Evolutionary conservation across 148 eudicot genomes (phyloP).

Genomic region (Amaranthus hypochondriacus): DNA sequence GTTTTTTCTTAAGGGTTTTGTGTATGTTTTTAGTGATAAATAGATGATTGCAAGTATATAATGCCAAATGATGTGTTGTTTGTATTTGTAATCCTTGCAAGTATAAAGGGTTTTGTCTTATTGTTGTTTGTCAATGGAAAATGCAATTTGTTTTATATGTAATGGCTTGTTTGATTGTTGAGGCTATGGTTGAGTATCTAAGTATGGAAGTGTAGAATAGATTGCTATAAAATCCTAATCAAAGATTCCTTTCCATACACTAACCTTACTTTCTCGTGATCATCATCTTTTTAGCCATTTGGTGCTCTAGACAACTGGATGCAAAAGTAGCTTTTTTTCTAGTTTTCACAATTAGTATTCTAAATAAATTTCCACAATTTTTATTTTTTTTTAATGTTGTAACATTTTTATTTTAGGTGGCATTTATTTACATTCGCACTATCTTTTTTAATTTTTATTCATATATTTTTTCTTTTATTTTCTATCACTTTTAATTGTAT

Average conservation of each 20-base stretch:
- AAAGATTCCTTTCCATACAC: slow-evolving; percentile 21
- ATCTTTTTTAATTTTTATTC: too few relatives aligned
- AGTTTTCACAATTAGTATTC: too few relatives aligned
- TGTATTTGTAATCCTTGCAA: slow-evolving; percentile 13
- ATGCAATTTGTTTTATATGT: slow-evolving; percentile 3
- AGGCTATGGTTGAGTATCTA: not conserved
- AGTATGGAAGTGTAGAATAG: not conserved
- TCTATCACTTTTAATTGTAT: too few relatives aligned
- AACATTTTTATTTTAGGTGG: too few relatives aligned
- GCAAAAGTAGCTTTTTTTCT: not conserved
- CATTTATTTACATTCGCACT: too few relatives aligned
- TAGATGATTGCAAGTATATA: slow-evolving; percentile 18
- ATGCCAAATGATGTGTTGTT: slow-evolving; percentile 11
- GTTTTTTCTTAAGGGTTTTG: not conserved
- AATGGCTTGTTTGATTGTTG: not conserved
- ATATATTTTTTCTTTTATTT: too few relatives aligned
- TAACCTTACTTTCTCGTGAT: not conserved
- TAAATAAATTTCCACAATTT: too few relatives aligned
- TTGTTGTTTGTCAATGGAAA: slow-evolving; percentile 21
- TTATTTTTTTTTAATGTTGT: too few relatives aligned
- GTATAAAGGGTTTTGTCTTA: slow-evolving; percentile 13
- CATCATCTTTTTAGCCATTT: not conserved
- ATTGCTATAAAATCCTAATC: too few relatives aligned
- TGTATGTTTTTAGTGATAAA: not conserved
- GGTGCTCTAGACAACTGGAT: not conserved